Percentiles rank a stretch among this genome's conserved stretches.
These are phyloP conservation scores for Colletotrichum tofieldiae DNA, from an alignment of 2,329 filamentous ascomycete species.

Conservation along the genomic window DNA sequence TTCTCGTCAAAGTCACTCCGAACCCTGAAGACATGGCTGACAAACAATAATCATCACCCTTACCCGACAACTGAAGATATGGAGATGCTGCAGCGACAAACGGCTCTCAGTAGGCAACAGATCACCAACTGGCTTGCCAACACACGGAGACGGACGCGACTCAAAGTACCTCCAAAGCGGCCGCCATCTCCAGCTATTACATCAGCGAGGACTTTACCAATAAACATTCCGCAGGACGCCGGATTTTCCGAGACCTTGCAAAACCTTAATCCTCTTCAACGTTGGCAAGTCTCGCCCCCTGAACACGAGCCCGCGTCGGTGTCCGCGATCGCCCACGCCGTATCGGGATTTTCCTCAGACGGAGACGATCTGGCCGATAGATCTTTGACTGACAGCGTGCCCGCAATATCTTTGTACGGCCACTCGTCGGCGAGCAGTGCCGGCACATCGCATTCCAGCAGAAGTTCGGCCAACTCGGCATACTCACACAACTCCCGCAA, in stretches of 20 bases:
- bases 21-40: constrained; percentile 44
- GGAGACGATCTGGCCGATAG: not conserved
- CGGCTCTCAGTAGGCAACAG: constrained; percentile 35
- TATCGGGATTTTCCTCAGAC: constrained; percentile 17
- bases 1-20: constrained; percentile 46
- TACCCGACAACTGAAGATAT: constrained; percentile 35
- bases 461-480: constrained; percentile 41
- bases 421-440: constrained; percentile 46
- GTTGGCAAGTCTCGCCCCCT: constrained; percentile 46
- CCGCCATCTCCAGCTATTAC: constrained; percentile 35
- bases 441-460: constrained; percentile 39
- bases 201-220: constrained; percentile 1
- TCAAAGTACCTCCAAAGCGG: constrained; percentile 35
- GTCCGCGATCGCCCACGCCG: constrained; percentile 45
- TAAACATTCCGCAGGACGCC: constrained; percentile 15
- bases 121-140: constrained; percentile 41
- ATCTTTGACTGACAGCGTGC: constrained; percentile 25
- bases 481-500: constrained; percentile 35
- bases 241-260: constrained; percentile 1
- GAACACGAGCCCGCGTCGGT: constrained; percentile 46
- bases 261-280: constrained; percentile 34
- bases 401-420: constrained; percentile 16
- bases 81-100: constrained; percentile 33
- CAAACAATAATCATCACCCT: constrained; percentile 25
- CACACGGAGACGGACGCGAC: constrained; percentile 25